Conservation (phyloP, 2,329 filamentous ascomycete species). For the Colletotrichum theobromicola region DNA sequence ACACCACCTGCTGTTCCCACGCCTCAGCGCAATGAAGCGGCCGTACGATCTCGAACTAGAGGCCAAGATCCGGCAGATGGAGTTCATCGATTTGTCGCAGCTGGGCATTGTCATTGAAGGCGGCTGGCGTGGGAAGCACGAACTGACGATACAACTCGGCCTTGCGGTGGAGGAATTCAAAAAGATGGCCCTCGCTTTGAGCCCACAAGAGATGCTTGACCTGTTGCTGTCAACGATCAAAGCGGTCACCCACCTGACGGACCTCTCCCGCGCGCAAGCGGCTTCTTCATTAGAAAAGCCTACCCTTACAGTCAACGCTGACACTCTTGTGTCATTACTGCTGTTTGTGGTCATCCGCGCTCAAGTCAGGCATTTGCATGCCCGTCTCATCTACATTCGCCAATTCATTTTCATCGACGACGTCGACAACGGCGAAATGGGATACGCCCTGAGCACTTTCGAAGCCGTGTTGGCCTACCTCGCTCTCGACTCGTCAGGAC, state of each 20-base stretch:
- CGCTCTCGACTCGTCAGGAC: conserved; percentile 77
- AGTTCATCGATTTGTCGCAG: conserved; percentile 91
- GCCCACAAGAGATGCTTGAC: conserved; percentile 89
- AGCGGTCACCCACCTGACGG: conserved; percentile 73
- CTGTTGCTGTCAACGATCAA: conserved; percentile 83
- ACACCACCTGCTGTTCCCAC: conserved; percentile 86
- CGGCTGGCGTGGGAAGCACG: conserved; percentile 78
- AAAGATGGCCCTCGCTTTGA: conserved; percentile 78
- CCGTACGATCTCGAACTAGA: conserved; percentile 88
- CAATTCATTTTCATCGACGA: conserved; percentile 98
- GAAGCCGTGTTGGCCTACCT: conserved; percentile 94
- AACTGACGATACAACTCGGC: conserved; percentile 77
- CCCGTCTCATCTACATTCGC: conserved; percentile 90
- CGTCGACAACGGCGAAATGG: conserved; percentile 94
- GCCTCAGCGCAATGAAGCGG: conserved; percentile 77
- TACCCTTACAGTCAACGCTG: conserved; percentile 74
- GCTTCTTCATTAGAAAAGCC: conserved; percentile 54
- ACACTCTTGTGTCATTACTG: conserved; percentile 89
- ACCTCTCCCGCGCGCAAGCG: conserved; percentile 48
- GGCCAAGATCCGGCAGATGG: conserved; percentile 89
- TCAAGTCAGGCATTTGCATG: conserved; percentile 85
- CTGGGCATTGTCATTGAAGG: conserved; percentile 87
- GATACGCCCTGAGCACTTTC: conserved; percentile 94
- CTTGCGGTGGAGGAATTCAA: conserved; percentile 88
- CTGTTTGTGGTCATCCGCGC: conserved; percentile 92